Conservation (phyloP, 2,329 filamentous ascomycete species). For the Aspergillus uvarum region DNA sequence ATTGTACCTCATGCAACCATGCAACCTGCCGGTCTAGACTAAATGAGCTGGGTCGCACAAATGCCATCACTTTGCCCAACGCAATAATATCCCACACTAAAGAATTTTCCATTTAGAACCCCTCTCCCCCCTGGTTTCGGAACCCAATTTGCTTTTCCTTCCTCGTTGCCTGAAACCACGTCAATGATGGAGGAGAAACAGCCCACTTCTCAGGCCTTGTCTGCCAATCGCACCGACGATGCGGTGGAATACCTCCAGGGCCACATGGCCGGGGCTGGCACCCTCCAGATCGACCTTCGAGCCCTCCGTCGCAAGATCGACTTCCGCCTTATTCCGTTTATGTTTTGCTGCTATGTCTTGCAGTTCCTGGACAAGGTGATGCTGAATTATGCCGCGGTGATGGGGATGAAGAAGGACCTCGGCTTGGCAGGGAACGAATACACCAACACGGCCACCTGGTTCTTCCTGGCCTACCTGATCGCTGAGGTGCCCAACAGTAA, state of each 20-base stretch:
- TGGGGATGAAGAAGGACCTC: constrained; percentile 58
- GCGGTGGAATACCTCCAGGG: constrained; percentile 24
- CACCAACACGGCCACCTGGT: constrained; percentile 59
- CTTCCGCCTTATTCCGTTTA: constrained; percentile 31
- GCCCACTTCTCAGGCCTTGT: background rate
- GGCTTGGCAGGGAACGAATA: constrained; percentile 59
- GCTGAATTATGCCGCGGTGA: constrained; percentile 59
- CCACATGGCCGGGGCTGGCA: constrained; percentile 9
- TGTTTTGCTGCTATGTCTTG: constrained; percentile 35
- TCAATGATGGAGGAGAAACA: constrained; percentile 15
- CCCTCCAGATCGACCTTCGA: constrained; percentile 18
- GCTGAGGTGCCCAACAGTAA: constrained; percentile 60
- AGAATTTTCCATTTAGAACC: too few species aligned
- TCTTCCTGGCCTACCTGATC: constrained; percentile 60
- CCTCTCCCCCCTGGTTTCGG: background rate
- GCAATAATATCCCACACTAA: too few species aligned
- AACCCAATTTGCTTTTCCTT: background rate
- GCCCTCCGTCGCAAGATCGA: constrained; percentile 33
- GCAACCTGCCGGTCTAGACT: too few species aligned
- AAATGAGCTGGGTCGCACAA: too few species aligned
- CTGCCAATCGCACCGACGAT: constrained; percentile 17
- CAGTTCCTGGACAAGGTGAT: constrained; percentile 38
- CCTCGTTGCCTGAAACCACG: background rate
- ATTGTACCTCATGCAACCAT: too few species aligned
- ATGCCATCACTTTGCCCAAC: too few species aligned